A percentile compares a stretch with the other conserved stretches of the same genome.
These are phyloP conservation scores for Fusarium metavorans DNA, from an alignment of 2,329 filamentous ascomycete species.

Conservation along the genomic window DNA sequence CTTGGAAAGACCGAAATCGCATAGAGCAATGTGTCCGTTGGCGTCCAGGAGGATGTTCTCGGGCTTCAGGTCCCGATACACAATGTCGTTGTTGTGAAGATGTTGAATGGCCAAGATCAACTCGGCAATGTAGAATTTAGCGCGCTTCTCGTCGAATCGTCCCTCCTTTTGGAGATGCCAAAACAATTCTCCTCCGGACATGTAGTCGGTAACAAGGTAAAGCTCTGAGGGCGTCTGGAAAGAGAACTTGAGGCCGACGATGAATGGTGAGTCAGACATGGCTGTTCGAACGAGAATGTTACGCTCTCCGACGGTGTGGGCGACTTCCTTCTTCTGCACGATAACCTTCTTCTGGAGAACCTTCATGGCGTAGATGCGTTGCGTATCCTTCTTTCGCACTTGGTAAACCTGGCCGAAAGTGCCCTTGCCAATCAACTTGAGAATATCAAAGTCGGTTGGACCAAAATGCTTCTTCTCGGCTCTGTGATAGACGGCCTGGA, in stretches of 20 bases:
- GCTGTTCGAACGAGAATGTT: conserved; percentile 98
- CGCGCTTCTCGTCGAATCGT: conserved; percentile 91
- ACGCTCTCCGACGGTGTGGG: conserved; percentile 94
- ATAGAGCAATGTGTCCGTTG: conserved; percentile 96
- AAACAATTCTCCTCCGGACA: conserved; percentile 98
- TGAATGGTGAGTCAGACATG: conserved; percentile 95
- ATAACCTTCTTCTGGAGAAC: conserved; percentile 99
- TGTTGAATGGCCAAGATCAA: conserved; percentile 95
- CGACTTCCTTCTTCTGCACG: conserved; percentile 99
- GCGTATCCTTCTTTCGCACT: conserved; percentile 96
- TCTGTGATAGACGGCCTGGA: conserved; percentile 87
- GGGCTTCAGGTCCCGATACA: conserved; percentile 96
- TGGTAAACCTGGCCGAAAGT: conserved; percentile 99
- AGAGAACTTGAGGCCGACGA: conserved; percentile 97
- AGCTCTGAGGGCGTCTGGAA: conserved; percentile 98
- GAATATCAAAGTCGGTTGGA: conserved; percentile 93
- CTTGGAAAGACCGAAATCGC: conserved; percentile 97
- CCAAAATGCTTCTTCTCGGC: conserved; percentile 92
- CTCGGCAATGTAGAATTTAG: conserved; percentile 99
- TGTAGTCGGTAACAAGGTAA: conserved; percentile 98
- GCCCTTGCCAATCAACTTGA: conserved; percentile 97
- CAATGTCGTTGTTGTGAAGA: conserved; percentile 95
- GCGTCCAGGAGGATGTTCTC: conserved; percentile 98
- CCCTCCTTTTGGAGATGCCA: conserved; percentile 99
- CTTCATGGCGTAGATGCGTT: conserved; percentile 98